Conservation (phyloP, 2,329 filamentous ascomycete genomes). For the Trichoderma pleuroti region DNA sequence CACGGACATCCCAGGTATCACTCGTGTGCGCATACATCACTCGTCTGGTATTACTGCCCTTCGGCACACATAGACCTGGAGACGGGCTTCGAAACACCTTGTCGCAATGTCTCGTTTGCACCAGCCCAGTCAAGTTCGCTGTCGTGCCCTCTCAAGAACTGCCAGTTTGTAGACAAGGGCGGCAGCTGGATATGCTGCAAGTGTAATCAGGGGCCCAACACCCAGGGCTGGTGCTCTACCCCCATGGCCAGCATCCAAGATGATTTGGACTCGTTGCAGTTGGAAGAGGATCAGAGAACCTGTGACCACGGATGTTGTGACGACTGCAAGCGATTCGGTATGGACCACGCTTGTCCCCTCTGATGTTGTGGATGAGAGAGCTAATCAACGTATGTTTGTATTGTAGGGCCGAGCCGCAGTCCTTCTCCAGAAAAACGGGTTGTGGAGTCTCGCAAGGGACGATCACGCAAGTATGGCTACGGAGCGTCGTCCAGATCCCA, state of each 20-base stretch:
- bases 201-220: slow-evolving; percentile 50
- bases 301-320: slow-evolving; percentile 54
- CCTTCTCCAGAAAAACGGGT: slow-evolving; percentile 37
- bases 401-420: slow-evolving; percentile 32
- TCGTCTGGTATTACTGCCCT: slow-evolving; percentile 54
- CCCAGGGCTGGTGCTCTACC: slow-evolving; percentile 50
- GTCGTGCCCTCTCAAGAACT: slow-evolving; percentile 49
- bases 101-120: slow-evolving; percentile 47
- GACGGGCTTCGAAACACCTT: slow-evolving; percentile 49
- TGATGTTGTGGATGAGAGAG: neutral
- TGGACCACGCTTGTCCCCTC: slow-evolving; percentile 21
- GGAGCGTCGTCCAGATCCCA: slow-evolving; percentile 30
- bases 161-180: slow-evolving; percentile 48
- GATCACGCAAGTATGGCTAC: slow-evolving; percentile 36
- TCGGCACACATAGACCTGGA: slow-evolving; percentile 41
- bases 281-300: slow-evolving; percentile 38
- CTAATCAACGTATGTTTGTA: neutral
- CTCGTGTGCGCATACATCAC: slow-evolving; percentile 51
- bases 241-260: slow-evolving; percentile 30
- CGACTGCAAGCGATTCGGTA: slow-evolving; percentile 44
- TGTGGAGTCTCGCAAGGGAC: slow-evolving; percentile 36
- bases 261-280: slow-evolving; percentile 32
- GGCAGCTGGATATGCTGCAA: slow-evolving; percentile 54
- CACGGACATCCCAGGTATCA: slow-evolving; percentile 53
- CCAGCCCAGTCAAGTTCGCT: slow-evolving; percentile 41